phyloP scores from a whole-genome alignment of 805 yeast genomes.

The Kuraishia borneana region DNA sequence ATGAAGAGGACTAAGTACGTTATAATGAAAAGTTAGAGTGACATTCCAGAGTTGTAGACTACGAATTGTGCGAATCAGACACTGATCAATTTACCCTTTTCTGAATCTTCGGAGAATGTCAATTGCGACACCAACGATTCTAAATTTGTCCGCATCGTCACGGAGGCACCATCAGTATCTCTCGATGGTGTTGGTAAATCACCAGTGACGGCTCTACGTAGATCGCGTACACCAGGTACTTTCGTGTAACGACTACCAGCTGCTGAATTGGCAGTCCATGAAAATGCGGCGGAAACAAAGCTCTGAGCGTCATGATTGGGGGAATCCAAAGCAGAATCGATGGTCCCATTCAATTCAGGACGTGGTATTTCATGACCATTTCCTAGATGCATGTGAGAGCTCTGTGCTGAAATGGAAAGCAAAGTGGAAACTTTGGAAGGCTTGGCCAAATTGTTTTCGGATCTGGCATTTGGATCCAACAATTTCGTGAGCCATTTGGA shows the following conservation, averaged over 20 bases:
- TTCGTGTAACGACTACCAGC: conserved; percentile 7
- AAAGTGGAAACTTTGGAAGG: not conserved
- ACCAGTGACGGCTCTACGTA: conserved; percentile 19
- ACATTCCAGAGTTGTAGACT: too few species aligned
- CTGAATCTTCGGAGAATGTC: too few species aligned
- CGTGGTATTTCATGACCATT: not conserved
- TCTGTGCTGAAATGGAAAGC: conserved; percentile 1
- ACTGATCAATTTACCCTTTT: too few species aligned
- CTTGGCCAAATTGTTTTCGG: not conserved
- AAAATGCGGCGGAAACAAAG: not conserved
- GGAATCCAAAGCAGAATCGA: not conserved
- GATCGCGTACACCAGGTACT: conserved; percentile 24
- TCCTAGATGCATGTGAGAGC: conserved; percentile 1
- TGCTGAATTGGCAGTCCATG: not conserved
- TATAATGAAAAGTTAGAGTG: too few species aligned
- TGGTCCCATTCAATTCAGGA: not conserved
- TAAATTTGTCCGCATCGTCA: too few species aligned
- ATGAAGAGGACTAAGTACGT: conserved; percentile 28
- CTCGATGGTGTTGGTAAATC: conserved; percentile 4
- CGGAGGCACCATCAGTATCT: too few species aligned
- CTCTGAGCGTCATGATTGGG: not conserved
- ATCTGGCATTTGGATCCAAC: too few species aligned
- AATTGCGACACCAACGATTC: too few species aligned
- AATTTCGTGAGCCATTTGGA: not conserved
- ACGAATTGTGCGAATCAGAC: too few species aligned